A percentile compares a stretch with the other conserved stretches of the same genome.
Evolutionary conservation across 116 monocot species (phyloP).

Genomic region (Thalassia testudinum): DNA sequence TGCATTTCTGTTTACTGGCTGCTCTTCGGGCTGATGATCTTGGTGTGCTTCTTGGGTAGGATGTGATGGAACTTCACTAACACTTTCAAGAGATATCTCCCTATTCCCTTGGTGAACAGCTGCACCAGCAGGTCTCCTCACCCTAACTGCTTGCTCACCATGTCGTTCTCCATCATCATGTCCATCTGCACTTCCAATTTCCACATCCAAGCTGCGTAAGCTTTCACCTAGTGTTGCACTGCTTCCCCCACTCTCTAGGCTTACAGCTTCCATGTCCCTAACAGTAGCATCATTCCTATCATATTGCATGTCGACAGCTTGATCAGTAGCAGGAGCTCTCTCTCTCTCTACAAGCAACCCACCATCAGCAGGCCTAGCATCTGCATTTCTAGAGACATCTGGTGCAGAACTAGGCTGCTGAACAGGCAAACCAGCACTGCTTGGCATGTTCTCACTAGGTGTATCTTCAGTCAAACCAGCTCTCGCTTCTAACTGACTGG

Average conservation of each 20-base stretch:
- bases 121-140: slow-evolving; percentile 43
- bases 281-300: slow-evolving; percentile 56
- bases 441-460: slow-evolving; percentile 11
- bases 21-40: slow-evolving; percentile 28
- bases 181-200: slow-evolving; percentile 97
- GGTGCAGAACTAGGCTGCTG: slow-evolving; percentile 18
- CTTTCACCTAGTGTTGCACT: slow-evolving; percentile 96
- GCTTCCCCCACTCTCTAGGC: slow-evolving; percentile 94
- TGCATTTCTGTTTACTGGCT: slow-evolving; percentile 27
- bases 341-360: slow-evolving; percentile 28
- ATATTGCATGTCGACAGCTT: slow-evolving; percentile 75
- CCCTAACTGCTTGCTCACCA: slow-evolving; percentile 39
- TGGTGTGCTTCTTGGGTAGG: slow-evolving; percentile 34
- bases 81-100: slow-evolving; percentile 75
- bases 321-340: slow-evolving; percentile 35
- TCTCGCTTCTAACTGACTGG: slow-evolving; percentile 31
- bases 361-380: slow-evolving; percentile 14
- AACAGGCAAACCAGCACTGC: slow-evolving; percentile 26
- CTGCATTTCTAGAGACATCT: too few relatives aligned
- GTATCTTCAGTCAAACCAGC: slow-evolving; percentile 21
- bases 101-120: slow-evolving; percentile 21
- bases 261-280: slow-evolving; percentile 88
- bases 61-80: slow-evolving; percentile 46
- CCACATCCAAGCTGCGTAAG: slow-evolving; percentile 90
- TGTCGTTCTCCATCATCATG: slow-evolving; percentile 92